phyloP scores from a whole-genome alignment of 2,329 filamentous ascomycete species.

The Tolypocladium ovalisporum region DNA sequence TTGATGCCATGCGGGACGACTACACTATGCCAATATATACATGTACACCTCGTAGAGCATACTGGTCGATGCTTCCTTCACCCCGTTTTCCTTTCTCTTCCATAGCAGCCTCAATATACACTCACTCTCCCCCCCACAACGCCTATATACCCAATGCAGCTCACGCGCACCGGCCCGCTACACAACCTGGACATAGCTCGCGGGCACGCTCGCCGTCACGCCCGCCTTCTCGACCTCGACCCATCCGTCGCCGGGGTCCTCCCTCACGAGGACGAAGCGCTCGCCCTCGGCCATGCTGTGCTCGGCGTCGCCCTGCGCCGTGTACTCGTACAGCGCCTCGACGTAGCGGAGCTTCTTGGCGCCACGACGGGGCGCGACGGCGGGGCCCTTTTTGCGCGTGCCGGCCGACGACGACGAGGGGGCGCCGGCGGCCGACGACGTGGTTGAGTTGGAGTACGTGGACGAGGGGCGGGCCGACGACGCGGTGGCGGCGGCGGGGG shows the following conservation, averaged over 20 bases:
- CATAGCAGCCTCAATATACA: not conserved
- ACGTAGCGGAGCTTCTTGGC: conserved; percentile 93
- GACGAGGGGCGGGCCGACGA: conserved; percentile 51
- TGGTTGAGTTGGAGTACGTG: conserved; percentile 61
- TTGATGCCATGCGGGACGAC: not conserved
- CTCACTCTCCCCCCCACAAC: not conserved
- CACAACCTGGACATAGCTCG: conserved; percentile 79
- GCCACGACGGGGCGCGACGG: conserved; percentile 79
- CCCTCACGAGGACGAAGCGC: conserved; percentile 77
- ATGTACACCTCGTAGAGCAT: not conserved
- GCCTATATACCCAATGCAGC: not conserved
- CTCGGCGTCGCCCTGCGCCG: conserved; percentile 74
- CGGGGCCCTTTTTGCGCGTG: conserved; percentile 81
- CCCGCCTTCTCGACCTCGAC: conserved; percentile 91
- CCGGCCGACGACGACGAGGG: conserved; percentile 12
- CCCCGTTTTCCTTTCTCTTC: not conserved
- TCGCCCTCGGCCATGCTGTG: conserved; percentile 89
- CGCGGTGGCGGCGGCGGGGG: conserved; percentile 28
- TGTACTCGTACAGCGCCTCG: conserved; percentile 86
- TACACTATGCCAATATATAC: not conserved
- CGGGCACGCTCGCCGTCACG: conserved; percentile 77
- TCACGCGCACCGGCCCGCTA: conserved; percentile 22
- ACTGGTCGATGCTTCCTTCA: not conserved
- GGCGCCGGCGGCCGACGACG: conserved; percentile 18
- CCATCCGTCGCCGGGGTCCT: conserved; percentile 90